Evolutionary conservation across 768 basidiomycete genomes (phyloP), one percentile per base, ranked within the genome.

Genomic region (Phanerochaete sordida): DNA sequence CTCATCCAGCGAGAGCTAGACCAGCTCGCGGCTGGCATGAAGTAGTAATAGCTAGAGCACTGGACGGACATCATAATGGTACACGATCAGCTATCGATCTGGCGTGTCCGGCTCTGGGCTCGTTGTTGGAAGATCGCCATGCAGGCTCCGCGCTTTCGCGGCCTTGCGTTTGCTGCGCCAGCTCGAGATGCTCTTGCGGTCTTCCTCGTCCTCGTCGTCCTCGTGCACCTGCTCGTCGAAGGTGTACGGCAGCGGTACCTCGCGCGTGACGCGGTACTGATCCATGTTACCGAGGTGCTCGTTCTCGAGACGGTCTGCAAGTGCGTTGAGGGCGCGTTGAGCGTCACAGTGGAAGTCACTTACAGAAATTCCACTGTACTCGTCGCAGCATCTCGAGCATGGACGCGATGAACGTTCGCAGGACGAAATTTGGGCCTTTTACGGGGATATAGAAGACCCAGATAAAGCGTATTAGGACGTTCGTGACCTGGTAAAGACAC

Each of bases 221-320:
- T 84, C 80, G 47, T 75, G 68, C 3, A 64, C 66, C 30, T 64
- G 58, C 3, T 74, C 72, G 48, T 87, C 82, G 56, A 87, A 75
- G 1, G 75, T 69, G 71, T 95, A 96, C 1, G 93, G 93, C 33
- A 97, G 73, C 0, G 92, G 90, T 15, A 93, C 85, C 67, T 97
- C 93, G 26, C 88, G 80, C 1, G 90, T 93, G 45, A 91, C 85
- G 24, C 94, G 91, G 71, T 93, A 96, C 66, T 94, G 93, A 79
- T 93, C 92, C 72, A 91, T 84, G 71, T 97, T 97, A 78, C 91
- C 91, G 27, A 95, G 75, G 64, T 97, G 95, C 74, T 97, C 95
- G 74, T 91, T 94, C 72, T 95, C 91, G 44, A 93, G 74, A 64
- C 91, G 90, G 72, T 83, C 88, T 91, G 64, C 46, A 13, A 1